A percentile compares a stretch with the other conserved stretches of the same genome.
Evolutionary conservation across 257 asterid genomes (phyloP).

Genomic region (Solanum medicagineum): DNA sequence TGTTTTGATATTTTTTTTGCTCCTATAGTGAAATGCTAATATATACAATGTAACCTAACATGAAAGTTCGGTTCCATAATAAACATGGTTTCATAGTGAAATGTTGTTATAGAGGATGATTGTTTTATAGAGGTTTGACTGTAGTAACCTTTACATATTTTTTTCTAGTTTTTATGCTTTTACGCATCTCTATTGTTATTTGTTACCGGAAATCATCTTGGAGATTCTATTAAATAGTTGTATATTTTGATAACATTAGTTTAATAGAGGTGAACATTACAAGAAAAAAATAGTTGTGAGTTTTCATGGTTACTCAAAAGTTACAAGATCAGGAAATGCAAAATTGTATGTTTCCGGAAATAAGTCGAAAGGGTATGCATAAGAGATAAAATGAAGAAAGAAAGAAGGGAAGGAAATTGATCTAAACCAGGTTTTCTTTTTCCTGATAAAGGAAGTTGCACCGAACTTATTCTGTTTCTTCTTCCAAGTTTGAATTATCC

Average conservation of each 20-base stretch:
- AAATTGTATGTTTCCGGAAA: neutral
- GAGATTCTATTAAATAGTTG: neutral
- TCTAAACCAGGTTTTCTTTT: neutral
- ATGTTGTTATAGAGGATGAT: neutral
- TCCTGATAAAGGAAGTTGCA: neutral
- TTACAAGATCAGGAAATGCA: neutral
- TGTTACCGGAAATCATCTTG: neutral
- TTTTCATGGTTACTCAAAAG: neutral
- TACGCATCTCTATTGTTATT: neutral
- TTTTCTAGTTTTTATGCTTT: neutral
- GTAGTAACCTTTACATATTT: neutral
- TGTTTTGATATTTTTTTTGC: neutral
- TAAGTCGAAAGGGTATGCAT: neutral
- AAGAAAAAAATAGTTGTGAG: neutral
- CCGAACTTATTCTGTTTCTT: neutral
- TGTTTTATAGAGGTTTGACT: neutral
- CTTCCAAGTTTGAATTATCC: neutral
- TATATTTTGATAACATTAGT: neutral
- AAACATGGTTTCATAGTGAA: neutral
- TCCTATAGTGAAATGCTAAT: neutral
- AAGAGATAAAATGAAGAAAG: neutral
- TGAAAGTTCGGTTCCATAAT: neutral
- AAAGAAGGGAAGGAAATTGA: neutral
- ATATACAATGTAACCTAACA: neutral
- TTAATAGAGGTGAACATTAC: neutral